Evolutionary conservation across 225 moss, liverwort and hornwort genomes (phyloP).

Genomic region (Climacium dendroides): DNA sequence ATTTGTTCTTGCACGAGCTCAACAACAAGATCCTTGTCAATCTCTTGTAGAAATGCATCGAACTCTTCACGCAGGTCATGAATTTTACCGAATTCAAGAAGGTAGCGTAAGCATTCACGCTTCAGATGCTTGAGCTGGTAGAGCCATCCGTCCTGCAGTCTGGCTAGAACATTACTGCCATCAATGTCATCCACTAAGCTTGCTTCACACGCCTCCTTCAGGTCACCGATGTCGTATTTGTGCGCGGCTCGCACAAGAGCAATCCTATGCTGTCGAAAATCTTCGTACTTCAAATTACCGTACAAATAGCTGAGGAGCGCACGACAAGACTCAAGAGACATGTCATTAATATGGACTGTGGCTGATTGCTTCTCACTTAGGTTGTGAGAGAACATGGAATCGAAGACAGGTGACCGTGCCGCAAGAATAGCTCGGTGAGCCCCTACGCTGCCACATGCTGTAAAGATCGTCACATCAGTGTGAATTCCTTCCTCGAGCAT

Average conservation of each 20-base stretch:
- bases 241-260: constrained; percentile 28
- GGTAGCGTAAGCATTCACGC: constrained; percentile 30
- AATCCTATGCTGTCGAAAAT: constrained; percentile 25
- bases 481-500: constrained; percentile 42
- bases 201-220: constrained; percentile 32
- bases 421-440: constrained; percentile 46
- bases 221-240: constrained; percentile 28
- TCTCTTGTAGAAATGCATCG: constrained; percentile 19
- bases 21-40: constrained; percentile 33
- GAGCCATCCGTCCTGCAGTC: constrained; percentile 24
- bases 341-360: constrained; percentile 32
- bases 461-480: constrained; percentile 27
- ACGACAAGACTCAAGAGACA: constrained; percentile 34
- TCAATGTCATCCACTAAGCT: constrained; percentile 32
- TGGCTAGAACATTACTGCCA: constrained; percentile 20
- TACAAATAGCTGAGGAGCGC: constrained; percentile 35
- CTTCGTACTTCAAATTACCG: constrained; percentile 20
- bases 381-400: constrained; percentile 39
- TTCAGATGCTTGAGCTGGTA: constrained; percentile 28
- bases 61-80: constrained; percentile 28
- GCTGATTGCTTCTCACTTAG: constrained; percentile 30
- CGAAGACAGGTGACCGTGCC: constrained; percentile 31
- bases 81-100: constrained; percentile 39
- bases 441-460: constrained; percentile 18
- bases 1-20: constrained; percentile 34